Percentiles rank a stretch among this genome's conserved stretches.
These are phyloP conservation scores for Saccharomycopsis sp. DNA, from an alignment of 805 yeast species.

Conservation along the genomic window DNA sequence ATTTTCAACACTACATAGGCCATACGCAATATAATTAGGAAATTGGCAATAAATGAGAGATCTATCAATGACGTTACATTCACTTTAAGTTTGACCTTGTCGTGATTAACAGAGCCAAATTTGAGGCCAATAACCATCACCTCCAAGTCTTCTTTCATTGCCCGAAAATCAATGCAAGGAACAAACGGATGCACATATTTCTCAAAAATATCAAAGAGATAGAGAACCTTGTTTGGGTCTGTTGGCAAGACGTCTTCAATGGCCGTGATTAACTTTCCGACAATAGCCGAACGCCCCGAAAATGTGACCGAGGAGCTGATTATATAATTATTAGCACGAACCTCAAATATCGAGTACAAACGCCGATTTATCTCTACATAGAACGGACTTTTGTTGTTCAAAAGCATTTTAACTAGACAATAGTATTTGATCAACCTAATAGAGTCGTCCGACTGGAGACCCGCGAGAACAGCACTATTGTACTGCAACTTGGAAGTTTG, in stretches of 20 bases:
- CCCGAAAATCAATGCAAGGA: slow-evolving; percentile 10
- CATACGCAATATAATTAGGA: slow-evolving; percentile 12
- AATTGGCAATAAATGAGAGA: slow-evolving; percentile 5
- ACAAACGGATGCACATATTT: slow-evolving; percentile 16
- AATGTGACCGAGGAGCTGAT: background rate
- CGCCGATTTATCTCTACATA: background rate
- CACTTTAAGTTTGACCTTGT: slow-evolving; percentile 2
- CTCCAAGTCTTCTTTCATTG: slow-evolving; percentile 11
- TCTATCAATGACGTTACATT: slow-evolving; percentile 9
- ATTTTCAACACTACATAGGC: slow-evolving; percentile 14
- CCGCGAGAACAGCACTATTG: background rate
- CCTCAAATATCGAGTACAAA: background rate
- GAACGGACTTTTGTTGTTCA: slow-evolving; percentile 4
- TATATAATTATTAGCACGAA: background rate
- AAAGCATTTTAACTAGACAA: background rate
- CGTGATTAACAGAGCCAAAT: background rate
- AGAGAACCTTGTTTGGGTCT: slow-evolving; percentile 1
- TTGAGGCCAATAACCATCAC: slow-evolving; percentile 11
- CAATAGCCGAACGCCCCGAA: background rate
- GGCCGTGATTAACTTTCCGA: slow-evolving; percentile 1
- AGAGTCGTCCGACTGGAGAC: background rate
- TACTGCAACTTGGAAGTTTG: background rate
- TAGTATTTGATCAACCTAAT: background rate
- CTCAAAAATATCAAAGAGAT: slow-evolving; percentile 12
- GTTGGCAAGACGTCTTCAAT: slow-evolving; percentile 13